Conservation (phyloP, 1,139 yeast genomes). For the Magnusiomyces fungicola region DNA sequence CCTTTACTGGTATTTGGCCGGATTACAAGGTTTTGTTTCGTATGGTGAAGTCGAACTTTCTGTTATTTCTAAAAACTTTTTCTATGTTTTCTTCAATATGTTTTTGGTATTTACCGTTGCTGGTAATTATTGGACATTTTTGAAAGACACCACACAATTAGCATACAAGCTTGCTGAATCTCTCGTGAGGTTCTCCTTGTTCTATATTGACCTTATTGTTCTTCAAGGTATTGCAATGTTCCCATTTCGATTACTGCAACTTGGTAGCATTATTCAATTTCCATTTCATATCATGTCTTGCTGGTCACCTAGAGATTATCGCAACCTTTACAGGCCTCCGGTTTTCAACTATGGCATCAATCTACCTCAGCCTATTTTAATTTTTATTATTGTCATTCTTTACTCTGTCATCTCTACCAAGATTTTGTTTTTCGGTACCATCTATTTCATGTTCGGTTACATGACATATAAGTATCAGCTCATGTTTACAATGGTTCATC, state of each 20-base stretch:
- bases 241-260: slow-evolving; percentile 62
- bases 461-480: slow-evolving; percentile 76
- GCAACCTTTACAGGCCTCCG: slow-evolving; percentile 69
- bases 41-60: slow-evolving; percentile 78
- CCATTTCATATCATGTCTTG: slow-evolving; percentile 51
- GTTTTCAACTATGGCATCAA: slow-evolving; percentile 74
- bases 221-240: slow-evolving; percentile 82
- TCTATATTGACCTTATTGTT: slow-evolving; percentile 74
- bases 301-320: slow-evolving; percentile 61
- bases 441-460: slow-evolving; percentile 67
- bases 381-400: slow-evolving; percentile 64
- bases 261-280: slow-evolving; percentile 59
- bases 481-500: slow-evolving; percentile 72
- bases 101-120: slow-evolving; percentile 77
- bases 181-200: slow-evolving; percentile 59
- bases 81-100: slow-evolving; percentile 76
- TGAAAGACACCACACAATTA: slow-evolving; percentile 70
- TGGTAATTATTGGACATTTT: slow-evolving; percentile 59
- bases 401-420: slow-evolving; percentile 75
- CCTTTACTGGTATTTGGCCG: slow-evolving; percentile 61
- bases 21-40: slow-evolving; percentile 67
- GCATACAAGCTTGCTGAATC: slow-evolving; percentile 74
- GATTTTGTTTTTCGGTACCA: slow-evolving; percentile 63
- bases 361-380: slow-evolving; percentile 72
- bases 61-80: slow-evolving; percentile 71